Evolutionary conservation across 352 stramenopile species (phyloP), one percentile per base, ranked within the genome.

Genomic region (Pythium utonaiense): DNA sequence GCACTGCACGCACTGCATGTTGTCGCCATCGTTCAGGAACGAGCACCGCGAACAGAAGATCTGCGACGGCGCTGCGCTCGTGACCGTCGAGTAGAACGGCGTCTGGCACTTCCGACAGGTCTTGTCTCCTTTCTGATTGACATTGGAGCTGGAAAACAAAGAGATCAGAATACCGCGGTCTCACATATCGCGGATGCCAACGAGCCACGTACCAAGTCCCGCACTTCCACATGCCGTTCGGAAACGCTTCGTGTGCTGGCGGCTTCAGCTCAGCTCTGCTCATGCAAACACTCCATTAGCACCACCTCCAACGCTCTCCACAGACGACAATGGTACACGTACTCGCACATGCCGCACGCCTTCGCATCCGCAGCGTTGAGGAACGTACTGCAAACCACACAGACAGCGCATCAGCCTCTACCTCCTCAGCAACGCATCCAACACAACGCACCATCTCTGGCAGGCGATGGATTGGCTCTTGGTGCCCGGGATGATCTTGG

Each of bases 11-110:
- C 84, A 94, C 47, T 70, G 74, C 17, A 73, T 54, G 45, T 89
- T 88, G 27, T 58, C 77, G 57, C 80, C 82, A 52, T 89, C 73
- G 45, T 92, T 94, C 14, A 90, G 63, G 34, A 92, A 90, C 0
- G 82, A 78, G 41, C 84, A 94, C 51, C 75, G 65, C 9, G 80
- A 78, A 60, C 84, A 92, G 59, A 90, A 91, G 65, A 92, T 88
- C 60, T 91, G 75, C 10, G 83, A 78, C 30, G 83, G 83, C 27
- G 71, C 77, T 17, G 78, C 71, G 53, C 78, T 91, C 17, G 78
- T 87, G 52, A 91, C 83, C 12, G 71, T 47, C 30, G 77, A 85
- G 49, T 78, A 88, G 64, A 89, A 82, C 42, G 75, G 77, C 52
- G 83, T 70, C 34, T 73, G 69, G 48, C 81, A 93, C 16, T 80